Evolutionary conservation across 768 basidiomycete species (phyloP), one percentile per base, ranked within the genome.

Genomic region (Gyrodon lividus): DNA sequence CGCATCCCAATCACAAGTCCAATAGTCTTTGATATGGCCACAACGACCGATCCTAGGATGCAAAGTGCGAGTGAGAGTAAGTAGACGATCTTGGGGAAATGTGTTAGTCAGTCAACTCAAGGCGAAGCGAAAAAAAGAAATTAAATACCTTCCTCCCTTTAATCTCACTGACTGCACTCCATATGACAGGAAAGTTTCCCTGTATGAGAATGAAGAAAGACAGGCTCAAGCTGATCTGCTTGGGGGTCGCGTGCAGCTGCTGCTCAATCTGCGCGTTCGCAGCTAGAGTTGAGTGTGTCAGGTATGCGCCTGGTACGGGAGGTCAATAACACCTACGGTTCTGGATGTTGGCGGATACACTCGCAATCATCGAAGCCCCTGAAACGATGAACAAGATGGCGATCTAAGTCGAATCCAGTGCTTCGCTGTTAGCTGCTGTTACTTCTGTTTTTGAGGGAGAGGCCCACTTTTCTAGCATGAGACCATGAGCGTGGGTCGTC

Each of bases 91-190:
- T 83, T 31, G 13, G 31, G 13, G 12, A 14, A 31, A 2, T 12
- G 1, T 5, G 12, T 31, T 5, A 14, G 31, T 31, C 31, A 5
- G 13, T 31, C 31, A 31, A 31, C 31, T 31, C 31, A 14, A 31
- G 31, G 31, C 28, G 6, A 28, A 28, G 28, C 28, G 2, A 1
- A 14, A 14, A 14, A 14, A 31, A 2, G 10, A 31, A 31, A 14
- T 4, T 26, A 4, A 26, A 26, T 26, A 26, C 84, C 74, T 82
- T 91, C 46, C 89, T 73, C 1, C 90, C 90, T 59, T 82, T 82
- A 14, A 92, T 78, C 66, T 92, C 90, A 54, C 85, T 86, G 24
- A 90, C 68, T 0, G 83, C 78, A 33, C 76, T 79, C 88, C 89
- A 91, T 1, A 85, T 38, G 26, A 88, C 52, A 0, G 90, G 90